Base-by-base conservation (phyloP, 1,284 basidiomycete genomes). In the Xerocomus amazonicus region DNA sequence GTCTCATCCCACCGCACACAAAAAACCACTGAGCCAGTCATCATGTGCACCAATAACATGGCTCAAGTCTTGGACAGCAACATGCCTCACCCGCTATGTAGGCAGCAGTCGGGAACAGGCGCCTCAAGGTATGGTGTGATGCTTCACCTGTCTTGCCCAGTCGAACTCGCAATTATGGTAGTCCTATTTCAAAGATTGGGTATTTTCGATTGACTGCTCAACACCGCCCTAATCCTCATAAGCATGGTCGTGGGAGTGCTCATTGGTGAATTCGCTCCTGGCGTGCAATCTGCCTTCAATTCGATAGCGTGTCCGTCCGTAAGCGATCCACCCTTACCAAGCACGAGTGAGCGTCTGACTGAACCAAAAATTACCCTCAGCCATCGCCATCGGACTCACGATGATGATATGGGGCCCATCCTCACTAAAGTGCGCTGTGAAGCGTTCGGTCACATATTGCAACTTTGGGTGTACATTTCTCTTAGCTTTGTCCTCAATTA, bases 351-450 rank as follows among this genome's bases (percentile, higher is more conserved):
- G 29, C 29, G 12, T 12, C 9, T 13, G 4, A 36, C 8, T n/a
- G 9, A 47, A 9, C 14, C 19, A 23, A 8, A 35, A 12, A 6
- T 38, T 33, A 19, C 9, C 12, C 39, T 31, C 29, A 90, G 87
- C 87, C 0, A 88, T 91, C 47, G 82, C 83, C 1, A 73, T 90
- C 35, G 89, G 87, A 2, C 79, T 89, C 50, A 79, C 93, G 23
- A 73, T 92, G 47, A 94, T 95, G 92, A 95, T 94, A 87, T 93
- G 89, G 86, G 89, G 86, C 92, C 91, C 2, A 81, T 87, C 37
- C 76, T 86, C 43, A 83, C 86, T 37, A 87, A 87, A 70, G 85
- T 92, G 9, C 83, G 87, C 61, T 93, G 90, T 63, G 90, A 92
- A 64, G 67, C 74, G 0, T 74, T 93, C 4, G 81, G 83, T 0